Percentiles rank a stretch among this genome's conserved stretches.
phyloP scores from a whole-genome alignment of 306 rosid genomes.

The Trifolium fragiferum region DNA sequence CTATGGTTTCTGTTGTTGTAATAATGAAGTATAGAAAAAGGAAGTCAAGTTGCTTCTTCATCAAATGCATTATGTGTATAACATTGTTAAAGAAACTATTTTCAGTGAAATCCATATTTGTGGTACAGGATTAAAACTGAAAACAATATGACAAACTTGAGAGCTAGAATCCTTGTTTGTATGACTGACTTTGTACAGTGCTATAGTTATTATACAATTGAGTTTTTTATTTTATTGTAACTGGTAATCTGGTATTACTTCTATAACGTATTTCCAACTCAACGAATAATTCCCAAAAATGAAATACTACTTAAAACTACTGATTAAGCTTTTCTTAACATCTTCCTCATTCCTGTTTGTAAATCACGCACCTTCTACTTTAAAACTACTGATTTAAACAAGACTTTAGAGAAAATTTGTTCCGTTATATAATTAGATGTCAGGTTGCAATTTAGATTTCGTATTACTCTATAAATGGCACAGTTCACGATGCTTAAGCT shows the following conservation, averaged over 20 bases:
- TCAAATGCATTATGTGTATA: not conserved
- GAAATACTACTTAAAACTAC: not conserved
- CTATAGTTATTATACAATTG: not conserved
- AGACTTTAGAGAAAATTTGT: not conserved
- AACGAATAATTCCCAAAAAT: not conserved
- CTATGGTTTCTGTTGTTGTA: not conserved
- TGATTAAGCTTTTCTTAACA: no score
- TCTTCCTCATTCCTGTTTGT: no score
- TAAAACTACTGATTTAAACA: not conserved
- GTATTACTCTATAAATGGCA: not conserved
- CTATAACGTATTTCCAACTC: conserved; percentile 3
- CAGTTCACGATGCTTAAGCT: no score
- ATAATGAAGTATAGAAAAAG: not conserved
- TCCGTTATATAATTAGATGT: not conserved
- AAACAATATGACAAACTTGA: not conserved
- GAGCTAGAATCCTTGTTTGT: not conserved
- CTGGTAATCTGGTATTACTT: not conserved
- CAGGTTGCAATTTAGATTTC: not conserved
- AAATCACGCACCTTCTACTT: not conserved
- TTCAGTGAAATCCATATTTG: not conserved
- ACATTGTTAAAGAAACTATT: not conserved
- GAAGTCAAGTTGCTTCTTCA: not conserved
- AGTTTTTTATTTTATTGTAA: not conserved
- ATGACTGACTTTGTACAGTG: not conserved
- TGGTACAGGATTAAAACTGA: not conserved